Evolutionary conservation across 768 basidiomycete species (phyloP), one percentile per base, ranked within the genome.

Genomic region (Fibroporia radiculosa): DNA sequence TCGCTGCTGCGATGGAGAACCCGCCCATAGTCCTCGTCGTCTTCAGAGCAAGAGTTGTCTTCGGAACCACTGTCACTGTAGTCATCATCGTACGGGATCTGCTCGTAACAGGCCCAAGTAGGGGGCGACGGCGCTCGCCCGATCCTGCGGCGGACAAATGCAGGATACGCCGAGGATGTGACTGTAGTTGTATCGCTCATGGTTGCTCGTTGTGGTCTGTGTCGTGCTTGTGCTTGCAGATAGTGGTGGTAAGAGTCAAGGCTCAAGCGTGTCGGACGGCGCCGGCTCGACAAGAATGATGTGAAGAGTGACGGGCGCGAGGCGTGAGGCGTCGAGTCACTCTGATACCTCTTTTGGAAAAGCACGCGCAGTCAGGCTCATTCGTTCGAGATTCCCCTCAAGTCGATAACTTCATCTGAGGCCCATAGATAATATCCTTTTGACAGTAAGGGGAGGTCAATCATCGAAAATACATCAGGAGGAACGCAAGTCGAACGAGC

Each of bases 91-190:
- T 70, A 78, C 50, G 80, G 82, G 62, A 89, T 89, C 74, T 89
- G 85, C 73, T 90, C 87, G 64, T 89, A 90, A 72, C 85, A 90
- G 10, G 85, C 85, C 86, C 86, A 89, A 0, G 84, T 88, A 20
- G 87, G 85, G 1, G 87, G 87, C 3, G 84, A 87, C 14, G 86
- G 79, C 29, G 87, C 86, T 42, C 86, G 76, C 19, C 87, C 86
- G 53, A 88, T 78, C 32, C 77, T 75, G 53, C 85, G 83, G 41
- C 81, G 78, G 45, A 71, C 82, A 66, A 76, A 80, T 59, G 74
- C 56, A 22, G 62, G 52, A 40, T 57, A 57, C 12, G 59, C 48
- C 8, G 51, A 45, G 16, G 32, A 24, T n/a, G n/a, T n/a, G 23
- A 33, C 16, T 14, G 45, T 37, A 42, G 55, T 29, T 38, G 46